Evolutionary conservation across 495 filamentous ascomycete genomes (phyloP), one percentile per base, ranked within the genome.

Genomic region (Penicillium macrosclerotiorum): DNA sequence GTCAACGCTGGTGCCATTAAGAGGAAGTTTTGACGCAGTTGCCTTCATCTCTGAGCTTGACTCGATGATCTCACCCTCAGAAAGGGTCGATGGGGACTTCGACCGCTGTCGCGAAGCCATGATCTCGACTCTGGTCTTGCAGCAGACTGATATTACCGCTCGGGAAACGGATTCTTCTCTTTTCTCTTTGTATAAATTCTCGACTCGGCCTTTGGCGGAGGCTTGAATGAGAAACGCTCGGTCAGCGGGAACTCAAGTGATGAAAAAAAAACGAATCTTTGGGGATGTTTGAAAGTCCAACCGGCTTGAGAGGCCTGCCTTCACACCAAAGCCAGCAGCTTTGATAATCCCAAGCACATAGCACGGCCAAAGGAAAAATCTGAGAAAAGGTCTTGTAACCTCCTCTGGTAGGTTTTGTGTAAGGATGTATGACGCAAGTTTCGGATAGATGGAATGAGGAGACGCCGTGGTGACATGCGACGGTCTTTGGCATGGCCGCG

Each of bases 41-140:
- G 79, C 82, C 81, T 81, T 82, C 69, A 57, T 72, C 75, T 82
- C 82, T 74, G 71, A 76, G 69, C 72, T 77, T 69, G 81, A 80
- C 72, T 86, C 89, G 72, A 86, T 71, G 68, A 95, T 90, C 80
- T 95, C 90, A 69, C 90, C 90, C 74, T 95, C 87, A 72, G 75
- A 78, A 56, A 70, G 73, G 55, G 68, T 71, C 54, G 75, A 77
- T 37, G 59, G 61, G 54, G 69, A 75, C 57, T 67, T 69, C 60
- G 69, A 71, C 59, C 60, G 63, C 52, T 51, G 69, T 62, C 55
- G 67, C 62, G 69, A 72, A 64, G 51, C 26, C 43, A 42, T 52
- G 45, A 30, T 43, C 38, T 35, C 26, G 26, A 31, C 34, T 29
- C 17, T 42, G 31, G 18, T 35, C 25, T 31, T 31, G 29, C 42